Evolutionary conservation across 2,329 filamentous ascomycete species (phyloP).

Genomic region (Sclerotinia subarctica): DNA sequence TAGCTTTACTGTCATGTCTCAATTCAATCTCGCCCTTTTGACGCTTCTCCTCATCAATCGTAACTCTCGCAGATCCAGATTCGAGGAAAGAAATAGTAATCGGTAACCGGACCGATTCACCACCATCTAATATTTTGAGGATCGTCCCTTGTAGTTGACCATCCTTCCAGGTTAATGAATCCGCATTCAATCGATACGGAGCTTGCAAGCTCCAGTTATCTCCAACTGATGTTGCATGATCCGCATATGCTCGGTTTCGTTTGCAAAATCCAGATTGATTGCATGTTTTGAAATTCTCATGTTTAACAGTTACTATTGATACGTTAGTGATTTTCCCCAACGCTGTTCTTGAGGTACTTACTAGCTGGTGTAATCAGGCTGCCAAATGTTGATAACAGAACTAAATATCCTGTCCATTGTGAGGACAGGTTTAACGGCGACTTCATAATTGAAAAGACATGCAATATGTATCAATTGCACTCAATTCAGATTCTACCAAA

Average conservation of each 20-base stretch:
- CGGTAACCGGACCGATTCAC: constrained; percentile 73
- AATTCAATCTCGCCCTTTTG: constrained; percentile 86
- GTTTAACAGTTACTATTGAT: constrained; percentile 73
- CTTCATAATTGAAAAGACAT: constrained; percentile 28
- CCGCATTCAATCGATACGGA: constrained; percentile 73
- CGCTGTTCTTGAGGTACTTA: constrained; percentile 42
- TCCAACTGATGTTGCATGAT: constrained; percentile 63
- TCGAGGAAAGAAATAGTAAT: constrained; percentile 85
- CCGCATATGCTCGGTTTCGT: constrained; percentile 86
- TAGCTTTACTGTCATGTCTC: constrained; percentile 74
- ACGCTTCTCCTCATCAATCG: constrained; percentile 86
- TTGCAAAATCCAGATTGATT: constrained; percentile 95
- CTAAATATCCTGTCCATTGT: constrained; percentile 63
- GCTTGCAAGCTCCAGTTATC: constrained; percentile 62
- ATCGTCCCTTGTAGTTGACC: constrained; percentile 77
- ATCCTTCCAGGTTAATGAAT: constrained; percentile 71
- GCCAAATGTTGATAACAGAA: constrained; percentile 56
- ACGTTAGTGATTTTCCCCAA: constrained; percentile 19
- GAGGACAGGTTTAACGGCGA: constrained; percentile 45
- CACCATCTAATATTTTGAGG: constrained; percentile 70
- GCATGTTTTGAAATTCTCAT: constrained; percentile 97
- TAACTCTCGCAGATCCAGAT: constrained; percentile 82
- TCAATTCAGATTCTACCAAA: not conserved
- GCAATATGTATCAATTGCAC: constrained; percentile 8
- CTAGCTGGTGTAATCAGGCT: constrained; percentile 62